phyloP scores from a whole-genome alignment of 306 rosid species.

The Cicer chorassanicum region DNA sequence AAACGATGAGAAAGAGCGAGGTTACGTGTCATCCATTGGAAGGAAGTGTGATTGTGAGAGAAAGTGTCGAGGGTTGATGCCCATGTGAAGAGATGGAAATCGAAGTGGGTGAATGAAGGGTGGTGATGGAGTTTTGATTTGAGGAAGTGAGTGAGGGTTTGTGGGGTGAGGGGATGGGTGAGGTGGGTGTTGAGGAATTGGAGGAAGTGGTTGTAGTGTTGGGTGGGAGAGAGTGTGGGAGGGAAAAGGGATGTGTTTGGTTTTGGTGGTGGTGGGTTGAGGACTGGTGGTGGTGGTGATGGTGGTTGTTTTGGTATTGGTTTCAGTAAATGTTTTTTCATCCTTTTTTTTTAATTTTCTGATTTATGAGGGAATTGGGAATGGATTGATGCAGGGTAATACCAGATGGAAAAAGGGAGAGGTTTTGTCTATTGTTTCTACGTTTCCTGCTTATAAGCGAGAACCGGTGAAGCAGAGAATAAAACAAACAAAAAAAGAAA shows the following conservation, averaged over 20 bases:
- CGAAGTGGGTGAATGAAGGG: constrained; percentile 72
- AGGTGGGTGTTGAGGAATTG: constrained; percentile 64
- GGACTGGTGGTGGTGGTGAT: constrained; percentile 45
- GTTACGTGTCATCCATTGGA: constrained; percentile 80
- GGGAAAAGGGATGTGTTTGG: constrained; percentile 23
- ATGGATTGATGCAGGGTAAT: not conserved
- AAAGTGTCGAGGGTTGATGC: constrained; percentile 77
- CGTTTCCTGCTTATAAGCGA: too few relatives aligned
- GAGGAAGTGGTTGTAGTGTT: constrained; percentile 63
- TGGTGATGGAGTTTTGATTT: constrained; percentile 79
- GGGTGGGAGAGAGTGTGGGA: constrained; percentile 57
- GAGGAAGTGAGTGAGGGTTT: constrained; percentile 72
- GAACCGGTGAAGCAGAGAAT: too few relatives aligned
- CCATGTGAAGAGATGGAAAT: constrained; percentile 87
- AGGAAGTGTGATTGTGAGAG: constrained; percentile 78
- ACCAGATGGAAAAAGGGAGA: too few relatives aligned
- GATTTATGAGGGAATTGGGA: not conserved
- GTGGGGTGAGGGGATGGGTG: constrained; percentile 63
- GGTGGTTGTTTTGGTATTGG: constrained; percentile 45
- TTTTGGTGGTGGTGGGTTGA: constrained; percentile 66
- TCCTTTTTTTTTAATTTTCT: constrained; percentile 27
- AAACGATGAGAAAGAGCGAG: constrained; percentile 67
- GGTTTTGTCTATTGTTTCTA: too few relatives aligned
- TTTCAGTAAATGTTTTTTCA: constrained; percentile 62
- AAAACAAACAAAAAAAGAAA: too few relatives aligned